phyloP scores from a whole-genome alignment of 148 eudicot genomes.

The Rhododendron kiyosumense region DNA sequence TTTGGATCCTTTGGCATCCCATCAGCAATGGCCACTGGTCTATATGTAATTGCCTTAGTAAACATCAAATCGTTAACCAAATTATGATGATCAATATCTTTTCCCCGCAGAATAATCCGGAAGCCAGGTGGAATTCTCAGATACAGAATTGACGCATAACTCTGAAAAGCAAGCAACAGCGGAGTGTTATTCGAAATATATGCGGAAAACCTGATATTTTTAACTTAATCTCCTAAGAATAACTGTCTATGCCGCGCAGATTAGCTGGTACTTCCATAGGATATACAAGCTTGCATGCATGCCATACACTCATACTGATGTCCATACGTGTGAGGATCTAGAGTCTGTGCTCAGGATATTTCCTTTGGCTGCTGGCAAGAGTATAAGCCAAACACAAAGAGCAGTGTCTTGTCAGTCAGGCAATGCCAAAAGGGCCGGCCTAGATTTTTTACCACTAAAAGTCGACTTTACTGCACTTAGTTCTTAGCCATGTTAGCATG shows the following conservation, averaged over 20 bases:
- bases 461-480: neutral
- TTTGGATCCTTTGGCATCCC: constrained; percentile 50
- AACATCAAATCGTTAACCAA: constrained; percentile 83
- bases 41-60: constrained; percentile 59
- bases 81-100: constrained; percentile 78
- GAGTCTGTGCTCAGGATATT: neutral
- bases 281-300: neutral
- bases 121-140: constrained; percentile 67
- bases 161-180: constrained; percentile 42
- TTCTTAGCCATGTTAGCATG: neutral
- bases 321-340: neutral
- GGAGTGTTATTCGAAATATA: neutral
- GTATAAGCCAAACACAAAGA: neutral
- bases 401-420: neutral
- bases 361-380: neutral
- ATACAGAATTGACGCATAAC: constrained; percentile 88
- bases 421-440: neutral
- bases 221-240: neutral
- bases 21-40: constrained; percentile 53
- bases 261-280: neutral
- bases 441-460: neutral
- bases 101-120: constrained; percentile 77
- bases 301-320: neutral
- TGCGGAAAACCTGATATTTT: neutral
- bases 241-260: neutral